A percentile compares a stretch with the other conserved stretches of the same genome.
These are phyloP conservation scores for Brassica napus DNA, from an alignment of 345 rosid species.

Conservation along the genomic window DNA sequence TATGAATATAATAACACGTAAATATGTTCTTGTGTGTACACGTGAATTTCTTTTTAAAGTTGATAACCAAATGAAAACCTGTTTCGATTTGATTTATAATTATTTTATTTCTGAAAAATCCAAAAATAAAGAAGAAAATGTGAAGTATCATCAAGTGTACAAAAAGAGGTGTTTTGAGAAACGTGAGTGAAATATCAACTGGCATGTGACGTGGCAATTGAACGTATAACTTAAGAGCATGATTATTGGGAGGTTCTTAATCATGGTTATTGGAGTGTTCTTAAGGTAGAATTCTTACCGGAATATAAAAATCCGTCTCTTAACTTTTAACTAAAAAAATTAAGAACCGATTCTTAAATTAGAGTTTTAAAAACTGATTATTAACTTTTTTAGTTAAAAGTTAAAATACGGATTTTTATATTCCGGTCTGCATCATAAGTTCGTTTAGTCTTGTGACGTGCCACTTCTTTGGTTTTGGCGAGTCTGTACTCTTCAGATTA, in stretches of 20 bases:
- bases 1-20: constrained; percentile 26
- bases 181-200: constrained; percentile 36
- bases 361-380: too few species aligned
- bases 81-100: constrained; percentile 16
- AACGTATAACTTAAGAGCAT: too few species aligned
- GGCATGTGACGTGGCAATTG: constrained; percentile 28
- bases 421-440: too few species aligned
- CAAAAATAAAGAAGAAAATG: too few species aligned
- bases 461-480: constrained; percentile 7
- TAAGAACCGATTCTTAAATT: too few species aligned
- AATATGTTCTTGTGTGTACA: constrained; percentile 29
- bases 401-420: too few species aligned
- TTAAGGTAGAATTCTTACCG: too few species aligned
- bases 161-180: constrained; percentile 6
- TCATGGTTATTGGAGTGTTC: too few species aligned
- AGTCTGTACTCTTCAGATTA: constrained; percentile 29
- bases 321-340: too few species aligned
- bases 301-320: too few species aligned
- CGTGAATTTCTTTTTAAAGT: constrained; percentile 37
- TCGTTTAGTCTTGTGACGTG: constrained; percentile 32
- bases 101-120: neutral
- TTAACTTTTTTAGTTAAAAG: too few species aligned
- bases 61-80: constrained; percentile 39
- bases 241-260: too few species aligned
- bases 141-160: neutral